phyloP scores from a whole-genome alignment of 306 rosid species.

The Potentilla sterilis region DNA sequence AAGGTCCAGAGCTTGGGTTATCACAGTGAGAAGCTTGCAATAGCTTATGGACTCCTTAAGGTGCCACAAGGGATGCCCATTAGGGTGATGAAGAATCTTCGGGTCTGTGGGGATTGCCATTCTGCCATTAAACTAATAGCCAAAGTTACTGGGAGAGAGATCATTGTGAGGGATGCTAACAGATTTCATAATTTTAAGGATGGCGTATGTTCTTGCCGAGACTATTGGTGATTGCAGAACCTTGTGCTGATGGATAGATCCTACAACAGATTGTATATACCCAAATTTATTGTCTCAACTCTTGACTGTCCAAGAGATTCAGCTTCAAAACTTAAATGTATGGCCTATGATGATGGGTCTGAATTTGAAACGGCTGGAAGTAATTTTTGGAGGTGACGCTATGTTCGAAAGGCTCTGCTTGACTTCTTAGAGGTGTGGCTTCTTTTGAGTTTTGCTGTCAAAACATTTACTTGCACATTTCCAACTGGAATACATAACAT shows the following conservation, averaged over 20 bases:
- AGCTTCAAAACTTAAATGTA: background rate
- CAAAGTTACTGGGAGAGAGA: slow-evolving; percentile 70
- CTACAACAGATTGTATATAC: slow-evolving; percentile 1
- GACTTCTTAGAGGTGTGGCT: background rate
- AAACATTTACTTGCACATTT: background rate
- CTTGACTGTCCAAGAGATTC: background rate
- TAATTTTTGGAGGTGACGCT: background rate
- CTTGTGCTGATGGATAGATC: slow-evolving; percentile 1
- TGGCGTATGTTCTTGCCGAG: slow-evolving; percentile 66
- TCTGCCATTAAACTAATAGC: slow-evolving; percentile 66
- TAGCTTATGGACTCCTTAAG: slow-evolving; percentile 71
- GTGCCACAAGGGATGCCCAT: slow-evolving; percentile 58
- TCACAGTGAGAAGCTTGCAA: slow-evolving; percentile 73
- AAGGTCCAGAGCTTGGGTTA: slow-evolving; percentile 57
- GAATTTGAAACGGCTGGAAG: background rate
- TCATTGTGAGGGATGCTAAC: slow-evolving; percentile 69
- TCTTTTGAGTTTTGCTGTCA: background rate
- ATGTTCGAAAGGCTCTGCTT: background rate
- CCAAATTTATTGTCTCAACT: background rate
- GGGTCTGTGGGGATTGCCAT: slow-evolving; percentile 81
- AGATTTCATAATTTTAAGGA: slow-evolving; percentile 75
- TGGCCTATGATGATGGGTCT: background rate
- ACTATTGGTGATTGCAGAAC: slow-evolving; percentile 55
- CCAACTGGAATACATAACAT: background rate
- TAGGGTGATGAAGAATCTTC: slow-evolving; percentile 71